Percentiles rank a stretch among this genome's conserved stretches.
Evolutionary conservation across 2,329 filamentous ascomycete genomes (phyloP).

Genomic region (Tricladium varicosporioides): DNA sequence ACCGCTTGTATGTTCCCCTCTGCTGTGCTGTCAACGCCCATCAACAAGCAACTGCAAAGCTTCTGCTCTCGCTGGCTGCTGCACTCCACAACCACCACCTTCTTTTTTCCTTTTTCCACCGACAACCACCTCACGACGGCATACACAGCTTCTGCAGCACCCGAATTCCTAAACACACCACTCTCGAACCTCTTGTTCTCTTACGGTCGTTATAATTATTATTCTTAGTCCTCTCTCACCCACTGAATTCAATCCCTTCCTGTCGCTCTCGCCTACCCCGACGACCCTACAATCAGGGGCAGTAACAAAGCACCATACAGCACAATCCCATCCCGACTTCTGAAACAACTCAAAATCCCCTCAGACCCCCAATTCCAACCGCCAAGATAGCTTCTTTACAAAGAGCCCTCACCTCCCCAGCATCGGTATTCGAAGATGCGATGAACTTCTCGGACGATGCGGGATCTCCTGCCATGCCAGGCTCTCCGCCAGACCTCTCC

Average conservation of each 20-base stretch:
- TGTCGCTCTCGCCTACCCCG: not conserved
- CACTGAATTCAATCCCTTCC: not conserved
- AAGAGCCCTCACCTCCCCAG: slow-evolving; percentile 24
- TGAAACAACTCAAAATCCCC: slow-evolving; percentile 7
- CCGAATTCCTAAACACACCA: not conserved
- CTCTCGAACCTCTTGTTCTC: not conserved
- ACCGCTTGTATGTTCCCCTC: not conserved
- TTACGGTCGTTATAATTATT: slow-evolving; percentile 7
- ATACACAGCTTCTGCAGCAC: slow-evolving; percentile 16
- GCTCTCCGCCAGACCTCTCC: slow-evolving; percentile 76
- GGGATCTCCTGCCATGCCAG: slow-evolving; percentile 41
- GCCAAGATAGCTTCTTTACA: slow-evolving; percentile 34
- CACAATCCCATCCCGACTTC: not conserved
- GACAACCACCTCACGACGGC: not conserved
- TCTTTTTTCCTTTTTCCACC: slow-evolving; percentile 1
- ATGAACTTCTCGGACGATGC: slow-evolving; percentile 28
- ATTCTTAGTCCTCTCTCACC: not conserved
- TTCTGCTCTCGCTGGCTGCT: not conserved
- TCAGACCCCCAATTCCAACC: slow-evolving; percentile 12
- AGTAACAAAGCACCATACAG: not conserved
- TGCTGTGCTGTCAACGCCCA: not conserved
- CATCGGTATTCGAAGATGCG: slow-evolving; percentile 29
- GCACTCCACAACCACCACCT: not conserved
- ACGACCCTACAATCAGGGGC: slow-evolving; percentile 7
- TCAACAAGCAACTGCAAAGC: not conserved